Conservation (phyloP, 495 filamentous ascomycete species). For the Tuber calosporum region DNA sequence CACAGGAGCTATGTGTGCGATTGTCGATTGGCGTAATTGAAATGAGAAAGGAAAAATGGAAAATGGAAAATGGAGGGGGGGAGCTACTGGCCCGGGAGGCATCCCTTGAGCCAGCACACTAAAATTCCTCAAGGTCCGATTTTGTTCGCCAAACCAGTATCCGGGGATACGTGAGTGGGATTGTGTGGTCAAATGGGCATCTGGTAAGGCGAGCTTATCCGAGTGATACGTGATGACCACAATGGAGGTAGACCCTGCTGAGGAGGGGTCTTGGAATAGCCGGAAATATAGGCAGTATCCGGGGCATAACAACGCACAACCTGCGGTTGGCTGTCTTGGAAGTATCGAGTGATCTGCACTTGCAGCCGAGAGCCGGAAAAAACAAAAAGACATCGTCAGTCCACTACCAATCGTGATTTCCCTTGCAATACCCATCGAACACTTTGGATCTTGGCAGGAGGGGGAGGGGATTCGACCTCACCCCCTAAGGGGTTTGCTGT, state of each 20-base stretch:
- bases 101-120: not conserved
- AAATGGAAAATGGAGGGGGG: not conserved
- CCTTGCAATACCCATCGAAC: not conserved
- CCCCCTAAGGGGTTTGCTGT: not conserved
- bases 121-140: not conserved
- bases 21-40: not conserved
- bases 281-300: not conserved
- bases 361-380: not conserved
- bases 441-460: not conserved
- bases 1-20: not conserved
- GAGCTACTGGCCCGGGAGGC: not conserved
- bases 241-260: not conserved
- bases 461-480: not conserved
- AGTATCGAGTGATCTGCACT: not conserved
- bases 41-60: not conserved
- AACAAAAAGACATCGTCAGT: not conserved
- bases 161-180: not conserved
- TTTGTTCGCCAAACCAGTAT: not conserved
- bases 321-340: not conserved
- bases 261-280: not conserved
- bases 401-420: not conserved
- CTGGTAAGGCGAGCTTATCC: not conserved
- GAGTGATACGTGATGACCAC: conserved; percentile 1
- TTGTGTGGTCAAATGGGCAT: not conserved
- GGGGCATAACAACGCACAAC: not conserved